Evolutionary conservation across 208 protist genomes (phyloP).

Genomic region (Leptomonas pyrrhocoris): DNA sequence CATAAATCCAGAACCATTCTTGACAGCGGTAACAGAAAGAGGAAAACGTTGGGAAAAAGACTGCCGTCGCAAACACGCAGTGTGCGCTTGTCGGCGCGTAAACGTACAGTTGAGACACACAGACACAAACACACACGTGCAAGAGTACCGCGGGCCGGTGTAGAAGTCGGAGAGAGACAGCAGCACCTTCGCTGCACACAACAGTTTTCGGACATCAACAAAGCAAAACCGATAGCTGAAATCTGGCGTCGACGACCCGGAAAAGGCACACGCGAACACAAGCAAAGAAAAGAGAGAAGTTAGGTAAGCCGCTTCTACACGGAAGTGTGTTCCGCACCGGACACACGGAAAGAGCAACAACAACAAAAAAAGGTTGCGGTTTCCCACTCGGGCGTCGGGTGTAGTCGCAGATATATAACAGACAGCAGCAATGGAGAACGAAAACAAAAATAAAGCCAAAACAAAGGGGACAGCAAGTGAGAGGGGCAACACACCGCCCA

Average conservation of each 20-base stretch:
- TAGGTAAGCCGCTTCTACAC: no score
- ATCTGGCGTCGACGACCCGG: no score
- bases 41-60: neutral
- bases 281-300: no score
- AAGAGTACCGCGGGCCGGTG: no score
- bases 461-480: neutral
- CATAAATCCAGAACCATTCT: neutral
- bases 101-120: neutral
- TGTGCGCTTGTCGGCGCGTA: neutral
- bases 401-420: no score
- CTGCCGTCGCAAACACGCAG: neutral
- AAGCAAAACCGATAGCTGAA: no score
- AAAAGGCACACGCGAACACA: no score
- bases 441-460: neutral
- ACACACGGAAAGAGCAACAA: neutral
- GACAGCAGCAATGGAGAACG: neutral
- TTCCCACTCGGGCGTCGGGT: no score
- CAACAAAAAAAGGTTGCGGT: neutral
- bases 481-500: neutral
- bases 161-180: no score
- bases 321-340: neutral
- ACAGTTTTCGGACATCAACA: no score
- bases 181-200: neutral
- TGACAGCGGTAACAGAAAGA: neutral
- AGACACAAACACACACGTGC: neutral